These are phyloP conservation scores for Nasturtium officinale DNA, from an alignment of 345 rosid genomes.

Conservation along the genomic window DNA sequence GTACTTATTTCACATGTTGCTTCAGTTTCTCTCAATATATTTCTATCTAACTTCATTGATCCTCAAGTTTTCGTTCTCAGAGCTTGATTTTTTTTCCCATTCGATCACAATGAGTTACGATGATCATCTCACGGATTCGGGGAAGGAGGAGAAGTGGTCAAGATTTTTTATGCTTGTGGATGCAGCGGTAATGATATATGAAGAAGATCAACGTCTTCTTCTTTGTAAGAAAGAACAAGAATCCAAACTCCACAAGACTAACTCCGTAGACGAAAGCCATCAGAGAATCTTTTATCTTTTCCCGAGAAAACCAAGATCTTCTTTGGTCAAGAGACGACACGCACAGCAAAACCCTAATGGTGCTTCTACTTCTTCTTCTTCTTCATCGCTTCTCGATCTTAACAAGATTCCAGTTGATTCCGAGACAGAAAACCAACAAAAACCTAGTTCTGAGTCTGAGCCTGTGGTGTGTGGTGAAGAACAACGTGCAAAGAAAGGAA, in stretches of 20 bases:
- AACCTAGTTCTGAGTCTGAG: neutral
- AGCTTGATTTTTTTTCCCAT: neutral
- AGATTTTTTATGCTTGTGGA: neutral
- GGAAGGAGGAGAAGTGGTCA: neutral
- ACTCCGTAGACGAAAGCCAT: neutral
- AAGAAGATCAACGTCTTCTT: neutral
- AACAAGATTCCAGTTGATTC: neutral
- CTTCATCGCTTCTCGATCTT: too few species aligned
- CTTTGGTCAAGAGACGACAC: too few species aligned
- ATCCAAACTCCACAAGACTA: neutral
- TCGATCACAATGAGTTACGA: neutral
- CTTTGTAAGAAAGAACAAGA: neutral
- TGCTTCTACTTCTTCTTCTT: too few species aligned
- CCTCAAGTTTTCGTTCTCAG: neutral
- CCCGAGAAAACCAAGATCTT: neutral
- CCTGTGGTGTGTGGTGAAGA: neutral
- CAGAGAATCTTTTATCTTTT: neutral
- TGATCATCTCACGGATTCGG: neutral
- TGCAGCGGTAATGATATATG: neutral
- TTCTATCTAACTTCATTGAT: neutral
- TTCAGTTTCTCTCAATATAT: neutral
- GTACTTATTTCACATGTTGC: neutral
- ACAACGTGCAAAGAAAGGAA: neutral
- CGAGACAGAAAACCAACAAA: neutral
- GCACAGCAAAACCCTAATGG: too few species aligned